These are phyloP conservation scores for Clathrospora elynae DNA, from an alignment of 2,329 filamentous ascomycete genomes.

Conservation along the genomic window DNA sequence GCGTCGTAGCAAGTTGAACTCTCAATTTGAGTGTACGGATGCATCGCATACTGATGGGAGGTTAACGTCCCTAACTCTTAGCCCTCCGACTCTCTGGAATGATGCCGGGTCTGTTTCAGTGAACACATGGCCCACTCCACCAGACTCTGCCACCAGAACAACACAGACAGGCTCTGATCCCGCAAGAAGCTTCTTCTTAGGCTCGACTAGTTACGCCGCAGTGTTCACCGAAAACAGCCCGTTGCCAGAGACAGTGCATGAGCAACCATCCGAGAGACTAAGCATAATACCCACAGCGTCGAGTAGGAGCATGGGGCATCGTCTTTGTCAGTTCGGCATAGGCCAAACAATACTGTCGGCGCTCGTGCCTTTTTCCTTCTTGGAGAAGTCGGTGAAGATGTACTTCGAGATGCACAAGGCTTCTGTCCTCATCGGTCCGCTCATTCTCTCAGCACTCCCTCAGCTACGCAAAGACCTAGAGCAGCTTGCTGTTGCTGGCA, in stretches of 20 bases:
- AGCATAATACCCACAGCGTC: constrained; percentile 29
- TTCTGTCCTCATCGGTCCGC: constrained; percentile 35
- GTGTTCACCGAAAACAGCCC: constrained; percentile 42
- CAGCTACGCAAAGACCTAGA: constrained; percentile 40
- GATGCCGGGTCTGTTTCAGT: constrained; percentile 23
- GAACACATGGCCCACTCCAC: constrained; percentile 39
- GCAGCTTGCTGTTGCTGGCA: constrained; percentile 25
- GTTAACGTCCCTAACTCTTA: constrained; percentile 31
- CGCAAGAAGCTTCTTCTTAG: constrained; percentile 39
- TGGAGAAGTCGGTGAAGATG: constrained; percentile 34
- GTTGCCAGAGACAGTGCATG: constrained; percentile 37
- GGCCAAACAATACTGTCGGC: constrained; percentile 38
- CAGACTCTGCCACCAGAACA: constrained; percentile 31
- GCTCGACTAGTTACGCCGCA: constrained; percentile 46
- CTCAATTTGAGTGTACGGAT: constrained; percentile 17
- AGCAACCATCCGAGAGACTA: constrained; percentile 35
- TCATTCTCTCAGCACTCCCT: constrained; percentile 39
- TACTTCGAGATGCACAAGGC: constrained; percentile 37
- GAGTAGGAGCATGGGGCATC: constrained; percentile 27
- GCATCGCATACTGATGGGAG: constrained; percentile 24
- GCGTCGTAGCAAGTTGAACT: constrained; percentile 33
- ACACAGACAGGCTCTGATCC: constrained; percentile 30
- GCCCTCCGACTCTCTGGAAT: constrained; percentile 36
- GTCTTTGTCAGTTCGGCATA: constrained; percentile 38
- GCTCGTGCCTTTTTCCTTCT: constrained; percentile 36